Conservation (phyloP, 352 stramenopile genomes). For the Globisporangium emineosum region DNA sequence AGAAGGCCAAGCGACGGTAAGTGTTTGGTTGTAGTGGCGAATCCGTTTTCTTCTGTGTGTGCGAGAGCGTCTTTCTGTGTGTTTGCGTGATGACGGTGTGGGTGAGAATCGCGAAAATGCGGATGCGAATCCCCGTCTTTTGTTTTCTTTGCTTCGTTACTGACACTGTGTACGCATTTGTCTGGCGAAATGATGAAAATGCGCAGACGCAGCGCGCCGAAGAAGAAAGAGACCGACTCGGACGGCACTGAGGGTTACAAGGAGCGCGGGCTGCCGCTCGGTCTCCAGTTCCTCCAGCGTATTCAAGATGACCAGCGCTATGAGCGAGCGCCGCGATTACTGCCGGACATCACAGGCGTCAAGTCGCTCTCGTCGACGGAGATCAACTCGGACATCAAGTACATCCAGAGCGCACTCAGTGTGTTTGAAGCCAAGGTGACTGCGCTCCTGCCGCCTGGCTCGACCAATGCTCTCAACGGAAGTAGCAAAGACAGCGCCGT, state of each 20-base stretch:
- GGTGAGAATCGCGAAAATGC: not conserved
- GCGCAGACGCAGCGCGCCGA: constrained; percentile 40
- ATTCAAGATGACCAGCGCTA: constrained; percentile 38
- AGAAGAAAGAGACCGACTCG: constrained; percentile 44
- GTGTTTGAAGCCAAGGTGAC: constrained; percentile 40
- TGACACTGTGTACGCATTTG: not conserved
- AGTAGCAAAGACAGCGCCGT: not conserved
- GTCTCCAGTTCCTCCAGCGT: constrained; percentile 32
- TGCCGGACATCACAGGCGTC: constrained; percentile 62
- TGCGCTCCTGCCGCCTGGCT: constrained; percentile 17
- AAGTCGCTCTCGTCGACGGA: constrained; percentile 45
- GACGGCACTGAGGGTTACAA: constrained; percentile 24
- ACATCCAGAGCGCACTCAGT: constrained; percentile 44
- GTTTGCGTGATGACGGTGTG: not conserved
- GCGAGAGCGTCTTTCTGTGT: not conserved
- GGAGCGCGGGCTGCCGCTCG: constrained; percentile 19
- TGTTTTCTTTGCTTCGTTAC: not conserved
- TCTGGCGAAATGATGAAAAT: constrained; percentile 1
- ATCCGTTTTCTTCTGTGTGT: not conserved
- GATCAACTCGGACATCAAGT: constrained; percentile 53
- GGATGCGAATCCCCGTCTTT: not conserved
- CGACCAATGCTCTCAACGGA: constrained; percentile 1
- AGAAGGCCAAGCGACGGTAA: constrained; percentile 45
- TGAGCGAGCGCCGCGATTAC: constrained; percentile 37
- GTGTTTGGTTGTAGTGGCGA: not conserved